phyloP scores from a whole-genome alignment of 1,284 basidiomycete genomes.

The Pseudozyma pruni region DNA sequence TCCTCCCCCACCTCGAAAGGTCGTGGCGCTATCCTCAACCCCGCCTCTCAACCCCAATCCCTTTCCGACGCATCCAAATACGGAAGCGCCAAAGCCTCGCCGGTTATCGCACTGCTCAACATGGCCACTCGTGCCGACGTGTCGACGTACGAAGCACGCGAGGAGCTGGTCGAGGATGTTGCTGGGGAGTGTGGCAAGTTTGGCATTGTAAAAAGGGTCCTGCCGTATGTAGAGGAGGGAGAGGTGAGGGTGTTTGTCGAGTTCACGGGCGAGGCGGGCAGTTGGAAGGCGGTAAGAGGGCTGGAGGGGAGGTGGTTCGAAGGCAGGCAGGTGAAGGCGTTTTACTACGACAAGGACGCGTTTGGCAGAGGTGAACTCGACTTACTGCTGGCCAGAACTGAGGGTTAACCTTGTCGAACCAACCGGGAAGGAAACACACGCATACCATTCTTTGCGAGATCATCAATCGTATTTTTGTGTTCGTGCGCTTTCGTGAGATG shows the following conservation, averaged over 20 bases:
- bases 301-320: slow-evolving; percentile 51
- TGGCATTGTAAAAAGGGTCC: slow-evolving; percentile 48
- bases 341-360: slow-evolving; percentile 9
- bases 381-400: neutral
- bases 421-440: neutral
- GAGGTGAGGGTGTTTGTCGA: slow-evolving; percentile 53
- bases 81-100: slow-evolving; percentile 9
- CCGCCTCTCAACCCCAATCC: neutral
- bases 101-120: slow-evolving; percentile 27
- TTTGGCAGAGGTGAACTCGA: neutral
- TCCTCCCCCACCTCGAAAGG: neutral
- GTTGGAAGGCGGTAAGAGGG: slow-evolving; percentile 50
- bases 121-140: slow-evolving; percentile 12
- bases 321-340: slow-evolving; percentile 21
- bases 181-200: slow-evolving; percentile 50
- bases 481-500: too few species aligned
- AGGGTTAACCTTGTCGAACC: neutral
- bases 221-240: slow-evolving; percentile 13
- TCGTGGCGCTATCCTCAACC: slow-evolving; percentile 11
- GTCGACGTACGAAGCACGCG: neutral
- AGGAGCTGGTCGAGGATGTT: slow-evolving; percentile 18
- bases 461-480: too few species aligned
- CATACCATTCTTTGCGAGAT: neutral
- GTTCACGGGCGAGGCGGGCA: slow-evolving; percentile 55
- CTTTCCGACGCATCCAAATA: slow-evolving; percentile 11